Conservation (phyloP, 208 protist genomes). For the Jaenimonas drosophilae region DNA sequence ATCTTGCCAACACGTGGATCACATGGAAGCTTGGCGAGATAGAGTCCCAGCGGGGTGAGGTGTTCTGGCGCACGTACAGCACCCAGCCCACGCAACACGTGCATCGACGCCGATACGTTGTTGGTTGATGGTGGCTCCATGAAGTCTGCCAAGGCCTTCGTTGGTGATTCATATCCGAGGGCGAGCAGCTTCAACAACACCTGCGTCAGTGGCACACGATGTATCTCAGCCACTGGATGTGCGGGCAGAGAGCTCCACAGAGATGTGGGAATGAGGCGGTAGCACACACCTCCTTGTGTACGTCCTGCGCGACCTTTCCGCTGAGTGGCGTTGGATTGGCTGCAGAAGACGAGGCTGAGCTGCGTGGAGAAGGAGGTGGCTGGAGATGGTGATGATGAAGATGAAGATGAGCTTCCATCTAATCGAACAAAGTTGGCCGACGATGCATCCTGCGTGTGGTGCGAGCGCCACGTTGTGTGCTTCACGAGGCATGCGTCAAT, state of each 20-base stretch:
- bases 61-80: constrained; percentile 31
- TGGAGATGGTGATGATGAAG: no score
- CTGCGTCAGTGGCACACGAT: constrained; percentile 89
- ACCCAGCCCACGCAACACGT: constrained; percentile 44
- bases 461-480: constrained; percentile 55
- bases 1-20: constrained; percentile 89
- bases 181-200: constrained; percentile 83
- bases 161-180: constrained; percentile 46
- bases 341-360: constrained; percentile 71
- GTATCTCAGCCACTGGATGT: constrained; percentile 89
- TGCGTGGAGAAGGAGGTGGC: constrained; percentile 53
- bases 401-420: no score
- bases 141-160: constrained; percentile 64
- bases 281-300: constrained; percentile 96
- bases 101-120: constrained; percentile 57
- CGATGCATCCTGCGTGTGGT: neutral
- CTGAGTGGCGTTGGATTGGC: constrained; percentile 96
- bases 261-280: constrained; percentile 91
- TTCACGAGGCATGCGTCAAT: constrained; percentile 95
- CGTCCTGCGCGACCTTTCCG: constrained; percentile 98
- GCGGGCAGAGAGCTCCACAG: constrained; percentile 46
- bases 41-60: constrained; percentile 84
- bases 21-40: constrained; percentile 79
- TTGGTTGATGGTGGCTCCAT: constrained; percentile 52
- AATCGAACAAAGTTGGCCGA: neutral